Percentiles rank a stretch among this genome's conserved stretches.
Conservation (phyloP, 2,329 filamentous ascomycete genomes). For the Colletotrichum sp. region DNA sequence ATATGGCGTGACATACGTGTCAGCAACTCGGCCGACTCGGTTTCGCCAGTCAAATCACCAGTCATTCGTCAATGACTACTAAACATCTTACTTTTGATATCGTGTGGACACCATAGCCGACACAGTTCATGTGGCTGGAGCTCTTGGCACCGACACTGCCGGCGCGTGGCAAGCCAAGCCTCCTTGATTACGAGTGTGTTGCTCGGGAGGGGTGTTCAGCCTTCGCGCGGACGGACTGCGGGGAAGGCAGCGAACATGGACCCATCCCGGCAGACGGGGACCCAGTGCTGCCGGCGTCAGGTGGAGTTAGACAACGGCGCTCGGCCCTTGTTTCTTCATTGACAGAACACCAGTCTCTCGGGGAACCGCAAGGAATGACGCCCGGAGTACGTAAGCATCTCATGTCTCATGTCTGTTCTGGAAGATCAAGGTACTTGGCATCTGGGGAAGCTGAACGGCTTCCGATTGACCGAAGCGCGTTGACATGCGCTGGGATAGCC, state of each 20-base stretch:
- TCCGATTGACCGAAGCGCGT: background rate
- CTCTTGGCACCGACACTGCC: background rate
- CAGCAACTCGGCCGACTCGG: background rate
- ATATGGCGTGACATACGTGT: background rate
- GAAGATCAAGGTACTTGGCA: background rate
- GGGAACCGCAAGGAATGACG: background rate
- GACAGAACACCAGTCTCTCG: background rate
- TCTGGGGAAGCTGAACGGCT: background rate
- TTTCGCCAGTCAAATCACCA: background rate
- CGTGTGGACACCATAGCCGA: background rate
- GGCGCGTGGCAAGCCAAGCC: background rate
- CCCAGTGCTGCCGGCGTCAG: slow-evolving; percentile 2
- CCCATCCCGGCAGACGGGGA: background rate
- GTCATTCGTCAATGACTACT: background rate
- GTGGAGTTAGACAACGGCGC: background rate
- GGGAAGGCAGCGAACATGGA: slow-evolving; percentile 3
- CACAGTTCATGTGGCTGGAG: background rate
- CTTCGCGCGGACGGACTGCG: background rate
- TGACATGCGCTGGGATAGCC: background rate
- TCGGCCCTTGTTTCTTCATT: slow-evolving; percentile 3
- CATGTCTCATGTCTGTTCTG: background rate
- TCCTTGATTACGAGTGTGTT: background rate
- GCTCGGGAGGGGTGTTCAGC: background rate
- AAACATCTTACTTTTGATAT: background rate
- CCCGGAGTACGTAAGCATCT: background rate